Evolutionary conservation across 164 flowering plant genomes (phyloP).

Genomic region (Santalum album): DNA sequence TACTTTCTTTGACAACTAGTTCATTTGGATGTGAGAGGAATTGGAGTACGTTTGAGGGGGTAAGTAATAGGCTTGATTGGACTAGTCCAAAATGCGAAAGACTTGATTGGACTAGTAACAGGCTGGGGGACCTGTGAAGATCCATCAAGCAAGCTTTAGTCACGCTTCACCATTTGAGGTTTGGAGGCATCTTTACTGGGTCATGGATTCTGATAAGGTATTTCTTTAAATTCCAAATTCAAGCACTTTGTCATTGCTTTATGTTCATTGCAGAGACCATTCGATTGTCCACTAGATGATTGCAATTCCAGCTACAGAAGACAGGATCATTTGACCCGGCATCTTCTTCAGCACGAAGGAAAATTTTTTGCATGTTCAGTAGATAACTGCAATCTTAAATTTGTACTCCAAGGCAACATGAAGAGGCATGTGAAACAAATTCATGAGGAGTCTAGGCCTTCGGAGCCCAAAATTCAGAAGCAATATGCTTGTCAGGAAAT

Average conservation of each 20-base stretch:
- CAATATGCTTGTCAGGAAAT: constrained; percentile 47
- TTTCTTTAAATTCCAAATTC: not conserved
- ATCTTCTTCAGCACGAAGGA: constrained; percentile 62
- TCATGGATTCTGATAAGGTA: not conserved
- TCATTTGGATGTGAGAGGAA: no score
- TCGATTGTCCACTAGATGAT: constrained; percentile 61
- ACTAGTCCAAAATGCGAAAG: constrained; percentile 90
- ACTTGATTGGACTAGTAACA: constrained; percentile 95
- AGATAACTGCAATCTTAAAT: constrained; percentile 39
- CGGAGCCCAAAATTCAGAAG: constrained; percentile 15
- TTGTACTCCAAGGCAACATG: constrained; percentile 51
- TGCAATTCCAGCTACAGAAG: constrained; percentile 69
- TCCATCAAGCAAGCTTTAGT: constrained; percentile 80
- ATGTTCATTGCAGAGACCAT: constrained; percentile 52
- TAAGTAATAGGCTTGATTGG: no score
- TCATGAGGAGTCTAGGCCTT: constrained; percentile 30
- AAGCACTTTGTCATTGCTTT: not conserved
- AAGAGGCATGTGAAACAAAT: constrained; percentile 56
- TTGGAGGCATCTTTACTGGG: constrained; percentile 16
- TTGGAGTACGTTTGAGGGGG: no score
- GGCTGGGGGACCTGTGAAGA: constrained; percentile 99
- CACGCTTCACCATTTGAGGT: constrained; percentile 59
- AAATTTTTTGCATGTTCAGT: constrained; percentile 61
- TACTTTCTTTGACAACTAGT: no score
- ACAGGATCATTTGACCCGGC: constrained; percentile 81